phyloP scores from a whole-genome alignment of 2,329 filamentous ascomycete genomes.

The Ascochyta clinopodiicola region DNA sequence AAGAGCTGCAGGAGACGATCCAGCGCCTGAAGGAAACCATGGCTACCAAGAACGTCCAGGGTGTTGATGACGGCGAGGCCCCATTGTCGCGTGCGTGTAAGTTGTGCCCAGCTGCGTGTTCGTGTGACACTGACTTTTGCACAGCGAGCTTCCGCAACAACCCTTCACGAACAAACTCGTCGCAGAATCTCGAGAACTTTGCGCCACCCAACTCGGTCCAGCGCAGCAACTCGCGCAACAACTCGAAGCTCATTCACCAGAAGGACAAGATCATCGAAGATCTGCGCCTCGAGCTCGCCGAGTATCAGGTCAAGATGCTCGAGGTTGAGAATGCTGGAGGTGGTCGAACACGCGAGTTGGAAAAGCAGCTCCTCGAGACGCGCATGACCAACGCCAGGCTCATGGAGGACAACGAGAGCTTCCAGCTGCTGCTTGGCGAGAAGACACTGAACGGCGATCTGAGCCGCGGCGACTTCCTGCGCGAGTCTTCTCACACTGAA shows the following conservation, averaged over 20 bases:
- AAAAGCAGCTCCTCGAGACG: slow-evolving; percentile 86
- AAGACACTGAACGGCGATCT: slow-evolving; percentile 96
- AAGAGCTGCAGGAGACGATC: slow-evolving; percentile 89
- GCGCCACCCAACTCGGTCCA: slow-evolving; percentile 84
- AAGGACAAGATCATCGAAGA: slow-evolving; percentile 97
- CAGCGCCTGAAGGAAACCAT: slow-evolving; percentile 90
- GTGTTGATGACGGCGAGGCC: slow-evolving; percentile 58
- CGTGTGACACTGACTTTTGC: slow-evolving; percentile 27
- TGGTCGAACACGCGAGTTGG: slow-evolving; percentile 85
- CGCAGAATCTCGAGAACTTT: slow-evolving; percentile 81
- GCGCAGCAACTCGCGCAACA: slow-evolving; percentile 87
- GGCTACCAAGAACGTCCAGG: slow-evolving; percentile 71
- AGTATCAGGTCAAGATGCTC: slow-evolving; percentile 92
- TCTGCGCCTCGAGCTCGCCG: slow-evolving; percentile 87
- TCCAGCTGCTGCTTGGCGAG: slow-evolving; percentile 91
- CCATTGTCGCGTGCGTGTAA: slow-evolving; percentile 61
- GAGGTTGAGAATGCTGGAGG: slow-evolving; percentile 94
- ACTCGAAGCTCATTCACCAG: slow-evolving; percentile 87
- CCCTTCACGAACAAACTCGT: slow-evolving; percentile 52
- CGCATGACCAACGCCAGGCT: slow-evolving; percentile 94
- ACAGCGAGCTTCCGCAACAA: slow-evolving; percentile 55
- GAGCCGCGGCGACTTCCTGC: slow-evolving; percentile 80
- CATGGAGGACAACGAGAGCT: slow-evolving; percentile 99
- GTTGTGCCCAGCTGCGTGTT: slow-evolving; percentile 25
- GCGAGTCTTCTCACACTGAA: slow-evolving; percentile 48